A percentile compares a stretch with the other conserved stretches of the same genome.
These are phyloP conservation scores for Chara braunii DNA, from an alignment of 139 green algal genomes.

Conservation along the genomic window DNA sequence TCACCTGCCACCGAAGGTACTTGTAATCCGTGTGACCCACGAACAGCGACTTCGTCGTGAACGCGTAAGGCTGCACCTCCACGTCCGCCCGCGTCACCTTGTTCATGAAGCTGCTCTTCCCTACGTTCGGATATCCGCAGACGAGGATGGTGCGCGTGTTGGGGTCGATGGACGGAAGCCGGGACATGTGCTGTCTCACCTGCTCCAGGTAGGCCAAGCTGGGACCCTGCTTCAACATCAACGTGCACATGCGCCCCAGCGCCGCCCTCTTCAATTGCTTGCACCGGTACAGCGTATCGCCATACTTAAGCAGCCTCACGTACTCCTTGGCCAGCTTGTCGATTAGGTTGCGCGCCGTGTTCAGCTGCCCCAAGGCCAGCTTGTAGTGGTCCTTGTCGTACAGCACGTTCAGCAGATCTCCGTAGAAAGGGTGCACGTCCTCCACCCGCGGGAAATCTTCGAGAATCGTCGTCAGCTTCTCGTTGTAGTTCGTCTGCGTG, in stretches of 20 bases:
- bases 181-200: slow-evolving; percentile 96
- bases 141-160: slow-evolving; percentile 93
- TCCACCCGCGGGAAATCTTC: slow-evolving; percentile 93
- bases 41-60: slow-evolving; percentile 93
- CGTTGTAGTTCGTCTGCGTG: slow-evolving; percentile 87
- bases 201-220: slow-evolving; percentile 95
- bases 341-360: slow-evolving; percentile 85
- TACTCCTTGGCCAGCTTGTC: slow-evolving; percentile 94
- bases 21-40: slow-evolving; percentile 98
- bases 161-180: slow-evolving; percentile 95
- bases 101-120: slow-evolving; percentile 97
- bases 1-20: slow-evolving; percentile 94
- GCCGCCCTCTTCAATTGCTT: slow-evolving; percentile 97
- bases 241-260: slow-evolving; percentile 95
- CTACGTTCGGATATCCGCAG: slow-evolving; percentile 97
- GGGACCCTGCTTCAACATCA: slow-evolving; percentile 92
- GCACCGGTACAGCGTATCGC: slow-evolving; percentile 96
- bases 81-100: slow-evolving; percentile 91
- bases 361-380: slow-evolving; percentile 93
- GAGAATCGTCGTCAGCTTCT: slow-evolving; percentile 83
- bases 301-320: slow-evolving; percentile 96
- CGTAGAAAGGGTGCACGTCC: slow-evolving; percentile 98
- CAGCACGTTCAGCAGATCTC: slow-evolving; percentile 96
- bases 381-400: slow-evolving; percentile 99
- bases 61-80: slow-evolving; percentile 95